Percentiles rank a stretch among this genome's conserved stretches.
Conservation (phyloP, 768 basidiomycete species). For the Pholiota molesta region DNA sequence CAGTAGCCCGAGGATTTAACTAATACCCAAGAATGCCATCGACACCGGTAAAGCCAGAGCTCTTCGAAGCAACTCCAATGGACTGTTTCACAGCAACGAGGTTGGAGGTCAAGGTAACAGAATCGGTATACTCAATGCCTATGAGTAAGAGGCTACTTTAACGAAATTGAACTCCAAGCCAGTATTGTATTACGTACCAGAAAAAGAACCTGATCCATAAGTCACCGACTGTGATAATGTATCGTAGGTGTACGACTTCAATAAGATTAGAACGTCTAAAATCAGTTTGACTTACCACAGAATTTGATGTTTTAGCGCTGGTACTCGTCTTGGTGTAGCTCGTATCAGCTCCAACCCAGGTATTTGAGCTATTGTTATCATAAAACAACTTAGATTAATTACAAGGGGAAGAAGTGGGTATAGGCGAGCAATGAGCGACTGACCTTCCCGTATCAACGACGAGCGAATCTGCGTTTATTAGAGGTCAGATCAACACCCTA, state of each 20-base stretch:
- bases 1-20: neutral
- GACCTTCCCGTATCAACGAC: constrained; percentile 57
- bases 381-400: constrained; percentile 10
- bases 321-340: constrained; percentile 50
- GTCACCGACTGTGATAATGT: constrained; percentile 40
- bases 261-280: neutral
- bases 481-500: neutral
- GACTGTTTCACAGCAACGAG: constrained; percentile 56
- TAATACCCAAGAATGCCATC: constrained; percentile 69
- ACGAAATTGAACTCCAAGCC: neutral
- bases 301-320: constrained; percentile 44
- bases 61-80: constrained; percentile 55
- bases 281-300: constrained; percentile 39
- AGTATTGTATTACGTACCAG: constrained; percentile 7
- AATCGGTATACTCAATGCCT: constrained; percentile 43
- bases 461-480: constrained; percentile 41
- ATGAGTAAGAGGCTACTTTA: neutral
- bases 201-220: constrained; percentile 64
- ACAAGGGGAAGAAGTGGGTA: no score
- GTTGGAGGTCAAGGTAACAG: constrained; percentile 47
- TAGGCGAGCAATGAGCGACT: neutral
- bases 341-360: constrained; percentile 59
- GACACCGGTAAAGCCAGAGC: constrained; percentile 46
- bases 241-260: neutral
- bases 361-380: constrained; percentile 54